These are phyloP conservation scores for Xylariomycetidae sp. DNA, from an alignment of 2,329 filamentous ascomycete genomes.

Conservation along the genomic window DNA sequence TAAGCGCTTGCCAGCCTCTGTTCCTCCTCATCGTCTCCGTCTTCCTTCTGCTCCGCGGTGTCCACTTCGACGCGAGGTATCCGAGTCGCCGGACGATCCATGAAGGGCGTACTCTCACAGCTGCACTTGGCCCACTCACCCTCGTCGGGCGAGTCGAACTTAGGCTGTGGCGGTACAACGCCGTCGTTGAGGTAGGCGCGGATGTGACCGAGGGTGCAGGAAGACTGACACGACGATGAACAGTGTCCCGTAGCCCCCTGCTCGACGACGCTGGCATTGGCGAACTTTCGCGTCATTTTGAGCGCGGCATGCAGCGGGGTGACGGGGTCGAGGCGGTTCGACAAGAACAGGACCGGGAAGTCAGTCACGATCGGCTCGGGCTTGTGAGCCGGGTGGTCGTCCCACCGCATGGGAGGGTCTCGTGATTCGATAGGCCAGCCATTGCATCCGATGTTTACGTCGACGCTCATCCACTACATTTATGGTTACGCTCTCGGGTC, in stretches of 20 bases:
- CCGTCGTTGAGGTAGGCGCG: constrained; percentile 32
- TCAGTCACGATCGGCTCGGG: constrained; percentile 35
- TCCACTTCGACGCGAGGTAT: no score
- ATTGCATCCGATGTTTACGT: constrained; percentile 28
- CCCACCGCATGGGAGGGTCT: constrained; percentile 28
- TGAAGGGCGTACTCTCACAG: no score
- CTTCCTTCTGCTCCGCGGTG: no score
- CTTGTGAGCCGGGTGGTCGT: constrained; percentile 23
- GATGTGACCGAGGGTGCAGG: constrained; percentile 31
- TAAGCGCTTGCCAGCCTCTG: no score
- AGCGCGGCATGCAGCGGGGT: constrained; percentile 48
- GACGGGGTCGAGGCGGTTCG: constrained; percentile 55
- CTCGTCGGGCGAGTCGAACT: constrained; percentile 13
- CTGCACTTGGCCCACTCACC: constrained; percentile 22
- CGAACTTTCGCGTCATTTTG: constrained; percentile 33
- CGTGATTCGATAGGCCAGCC: constrained; percentile 29
- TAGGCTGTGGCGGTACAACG: constrained; percentile 26
- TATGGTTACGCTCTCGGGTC: no score
- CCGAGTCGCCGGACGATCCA: no score
- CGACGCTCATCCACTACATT: constrained; percentile 25
- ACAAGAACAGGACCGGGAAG: constrained; percentile 53
- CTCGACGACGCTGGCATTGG: constrained; percentile 32
- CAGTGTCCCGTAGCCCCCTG: constrained; percentile 32
- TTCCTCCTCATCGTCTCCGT: no score
- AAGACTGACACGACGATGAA: constrained; percentile 28